Percentiles rank a stretch among this genome's conserved stretches.
phyloP scores from a whole-genome alignment of 176 grass and related monocot genomes.

The Tuctoria greenei region DNA sequence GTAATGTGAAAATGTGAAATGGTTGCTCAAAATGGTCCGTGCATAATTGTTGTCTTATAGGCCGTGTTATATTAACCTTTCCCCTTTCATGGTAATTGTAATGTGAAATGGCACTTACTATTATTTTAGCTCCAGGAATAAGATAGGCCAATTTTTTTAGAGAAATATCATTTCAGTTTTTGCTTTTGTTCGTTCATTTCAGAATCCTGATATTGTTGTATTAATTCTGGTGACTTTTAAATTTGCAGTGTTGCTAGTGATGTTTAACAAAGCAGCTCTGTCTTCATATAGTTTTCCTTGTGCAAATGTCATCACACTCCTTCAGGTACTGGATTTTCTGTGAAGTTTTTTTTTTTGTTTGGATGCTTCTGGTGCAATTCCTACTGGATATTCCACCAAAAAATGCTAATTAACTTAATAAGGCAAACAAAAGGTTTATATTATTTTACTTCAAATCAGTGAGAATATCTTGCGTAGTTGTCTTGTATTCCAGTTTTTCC shows the following conservation, averaged over 20 bases:
- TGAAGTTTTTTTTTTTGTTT: neutral
- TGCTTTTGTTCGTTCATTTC: neutral
- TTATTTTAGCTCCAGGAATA: slow-evolving; percentile 9
- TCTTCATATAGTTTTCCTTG: slow-evolving; percentile 95
- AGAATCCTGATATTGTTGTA: neutral
- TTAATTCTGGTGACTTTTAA: slow-evolving; percentile 30
- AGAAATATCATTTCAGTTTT: neutral
- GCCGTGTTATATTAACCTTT: neutral
- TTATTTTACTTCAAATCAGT: neutral
- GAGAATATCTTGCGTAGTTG: neutral
- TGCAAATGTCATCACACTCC: slow-evolving; percentile 91
- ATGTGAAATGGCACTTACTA: neutral
- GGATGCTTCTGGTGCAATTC: slow-evolving; percentile 8
- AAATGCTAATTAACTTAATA: neutral
- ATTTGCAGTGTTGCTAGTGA: slow-evolving; percentile 86
- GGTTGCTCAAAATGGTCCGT: neutral
- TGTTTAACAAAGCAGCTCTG: slow-evolving; percentile 98
- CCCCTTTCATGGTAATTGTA: neutral
- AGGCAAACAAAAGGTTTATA: neutral
- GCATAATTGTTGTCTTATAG: no score
- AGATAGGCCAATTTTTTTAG: neutral
- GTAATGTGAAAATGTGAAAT: neutral
- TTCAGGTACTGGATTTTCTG: slow-evolving; percentile 69
- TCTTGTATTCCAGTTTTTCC: neutral
- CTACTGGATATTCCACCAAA: neutral